Base-by-base conservation (phyloP, 805 yeast species). In the Candida nitratophila region DNA sequence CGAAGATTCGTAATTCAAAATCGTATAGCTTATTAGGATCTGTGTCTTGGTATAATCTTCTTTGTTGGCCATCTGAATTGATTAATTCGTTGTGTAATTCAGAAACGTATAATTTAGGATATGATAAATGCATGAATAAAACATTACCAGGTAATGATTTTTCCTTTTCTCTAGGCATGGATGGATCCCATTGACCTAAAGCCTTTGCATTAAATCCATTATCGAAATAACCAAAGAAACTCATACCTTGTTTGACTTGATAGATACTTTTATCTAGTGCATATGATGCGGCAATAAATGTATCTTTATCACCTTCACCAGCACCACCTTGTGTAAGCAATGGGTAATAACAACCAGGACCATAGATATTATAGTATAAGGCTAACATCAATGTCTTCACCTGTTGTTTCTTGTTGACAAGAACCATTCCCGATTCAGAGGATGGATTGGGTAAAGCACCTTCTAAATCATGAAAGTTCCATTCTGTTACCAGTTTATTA, bases 231-330 rank as follows among this genome's bases (percentile, higher is more conserved):
- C 85, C 81, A 45, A 79, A 52, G 17, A 82, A 83, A 37, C 69
- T 62, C 51, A 79, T 66, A 47, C 65, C 65, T 49, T 69, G 74
- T 40, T 73, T 66, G 9, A 79, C 82, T 59, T 82, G 89, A 45
- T 60, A 57, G 15, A 50, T 50, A 1, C 56, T 54, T 35, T 47
- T 39, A 2, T 43, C 33, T 4, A 56, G 38, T 3, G 60, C 79
- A 48, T 68, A 69, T 0, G 89, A 87, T 2, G 86, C 89, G 10
- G 83, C 80, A 22, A 80, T 72, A 48, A 80, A 83, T 0, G 90
- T 82, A 56, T 84, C 90, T 58, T 83, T 83, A 55, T 84, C 90
- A 44, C 90, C 90, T 65, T 83, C 85, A 32, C 90, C 90, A 3
- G 86, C 80, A 16, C 79, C 70, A 15, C 86, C 86, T 57, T 82